phyloP scores from a whole-genome alignment of 2,329 filamentous ascomycete genomes.

The Aureobasidium sp. region DNA sequence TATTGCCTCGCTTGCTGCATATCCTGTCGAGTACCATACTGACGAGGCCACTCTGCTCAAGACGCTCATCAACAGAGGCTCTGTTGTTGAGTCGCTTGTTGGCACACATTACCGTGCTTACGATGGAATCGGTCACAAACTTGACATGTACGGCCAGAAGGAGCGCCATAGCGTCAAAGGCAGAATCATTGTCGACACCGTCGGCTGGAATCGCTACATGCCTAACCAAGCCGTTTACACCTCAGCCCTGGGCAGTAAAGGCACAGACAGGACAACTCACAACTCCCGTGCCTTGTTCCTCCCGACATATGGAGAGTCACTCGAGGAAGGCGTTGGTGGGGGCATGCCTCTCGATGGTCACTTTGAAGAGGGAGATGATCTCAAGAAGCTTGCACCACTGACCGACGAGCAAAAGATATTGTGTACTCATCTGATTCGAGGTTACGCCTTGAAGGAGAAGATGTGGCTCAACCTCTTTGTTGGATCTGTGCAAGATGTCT shows the following conservation, averaged over 20 bases:
- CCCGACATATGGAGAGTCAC: neutral
- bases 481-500: constrained; percentile 32
- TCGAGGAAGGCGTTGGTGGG: constrained; percentile 15
- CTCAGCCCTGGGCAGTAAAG: constrained; percentile 19
- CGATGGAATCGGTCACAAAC: constrained; percentile 35
- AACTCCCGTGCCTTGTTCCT: neutral
- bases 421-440: constrained; percentile 23
- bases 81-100: constrained; percentile 36
- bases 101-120: constrained; percentile 45
- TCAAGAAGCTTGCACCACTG: constrained; percentile 17
- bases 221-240: constrained; percentile 33
- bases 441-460: constrained; percentile 34
- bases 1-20: constrained; percentile 30
- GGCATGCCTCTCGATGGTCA: constrained; percentile 28
- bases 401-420: constrained; percentile 26
- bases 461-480: constrained; percentile 34
- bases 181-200: constrained; percentile 44
- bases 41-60: constrained; percentile 30
- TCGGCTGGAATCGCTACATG: constrained; percentile 41
- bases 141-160: constrained; percentile 22
- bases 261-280: constrained; percentile 4
- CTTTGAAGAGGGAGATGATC: constrained; percentile 21
- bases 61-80: constrained; percentile 37
- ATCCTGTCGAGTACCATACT: constrained; percentile 37
- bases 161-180: constrained; percentile 39